Base-by-base conservation (phyloP, 2,329 filamentous ascomycete species). In the Fusarium sp. region DNA sequence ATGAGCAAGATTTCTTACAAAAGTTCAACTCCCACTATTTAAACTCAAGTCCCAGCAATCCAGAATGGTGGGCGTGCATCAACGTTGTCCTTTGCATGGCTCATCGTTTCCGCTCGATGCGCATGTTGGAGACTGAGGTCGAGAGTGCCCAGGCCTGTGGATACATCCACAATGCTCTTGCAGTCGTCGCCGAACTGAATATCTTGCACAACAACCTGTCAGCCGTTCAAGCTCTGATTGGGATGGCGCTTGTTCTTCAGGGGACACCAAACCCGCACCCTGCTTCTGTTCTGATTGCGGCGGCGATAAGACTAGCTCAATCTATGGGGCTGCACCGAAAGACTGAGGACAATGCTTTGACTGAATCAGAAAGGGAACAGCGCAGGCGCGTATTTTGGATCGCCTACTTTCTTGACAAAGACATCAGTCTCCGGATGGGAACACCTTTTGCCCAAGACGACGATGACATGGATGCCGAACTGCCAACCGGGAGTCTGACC, bases 391-490 rank as follows among this genome's bases (percentile, higher is more conserved):
- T 75, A 12, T 76, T 75, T 54, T 76, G 73, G 74, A 71, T 68
- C 13, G 62, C 62, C 12, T 75, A 72, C 43, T 39, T 66, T 36
- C 67, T 75, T 16, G 74, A 76, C 46, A 74, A 71, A 47, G 72
- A 76, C 28, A 65, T 76, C n/a, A 73, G 71, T 60, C 52, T 75
- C 4, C 71, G 68, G n/a, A 73, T 62, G 39, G 52, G 70, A 8
- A 66, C 61, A 27, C 73, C 74, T 5, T 74, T 71, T 47, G 52
- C 55, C 7, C 74, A 76, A 60, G 71, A 76, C 34, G 73, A 75
- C 23, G 74, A 76, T n/a, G 74, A 76, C 36, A 76, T 76, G 66
- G 72, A 76, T 54, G 73, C 70, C 10, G 68, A 68, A 31, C 36
- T 76, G 34, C 74, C 73, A 27, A n/a, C 65, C 9, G 55, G 18